Evolutionary conservation across 768 basidiomycete genomes (phyloP), one percentile per base, ranked within the genome.

Genomic region (Hebeloma cylindrosporum): DNA sequence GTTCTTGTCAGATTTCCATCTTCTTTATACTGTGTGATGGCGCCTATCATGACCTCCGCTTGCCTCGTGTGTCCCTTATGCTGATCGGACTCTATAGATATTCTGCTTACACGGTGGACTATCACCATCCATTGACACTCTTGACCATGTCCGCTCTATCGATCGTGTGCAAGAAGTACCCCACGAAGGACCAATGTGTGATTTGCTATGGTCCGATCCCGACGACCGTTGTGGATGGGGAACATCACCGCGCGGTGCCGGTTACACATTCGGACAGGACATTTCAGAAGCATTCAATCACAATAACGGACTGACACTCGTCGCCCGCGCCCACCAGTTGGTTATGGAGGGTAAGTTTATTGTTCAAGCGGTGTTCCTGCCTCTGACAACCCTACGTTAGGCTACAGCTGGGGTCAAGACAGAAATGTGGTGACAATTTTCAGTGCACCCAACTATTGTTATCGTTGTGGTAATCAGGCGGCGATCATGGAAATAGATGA

Each of bases 401-500:
- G 88, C 34, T 89, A 90, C 66, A 96, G 93, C 64, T 98, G 95
- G 95, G 93, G 93, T 48, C 95, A 98, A 71, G 95, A 98, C 71
- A 82, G 93, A 68, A 98, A 97, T 65, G 95, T 99, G 17, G 95
- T 99, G 54, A 99, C 95, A 31, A 97, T 99, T 63, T 99, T 97
- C 77, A 97, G 94, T 53, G 96, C 96, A 55, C 96, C 96, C 31
- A 99, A 99, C 72, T 99, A 97, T 69, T 99, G 95, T 71, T 99
- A 99, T 75, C 79, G 96, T 65, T 99, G 96, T 65, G 96, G 96
- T 42, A 99, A 99, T 67, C 96, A 98, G 62, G 96, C 96, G 43
- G 96, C 96, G 38, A 99, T 99, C 66, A 95, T 99, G 85, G 96
- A 99, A 69, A 96, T 99, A 67, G 96, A 99, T 70, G 90, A 93